Evolutionary conservation across 352 stramenopile genomes (phyloP), one percentile per base, ranked within the genome.

Genomic region (Poterioochromonas sp.): DNA sequence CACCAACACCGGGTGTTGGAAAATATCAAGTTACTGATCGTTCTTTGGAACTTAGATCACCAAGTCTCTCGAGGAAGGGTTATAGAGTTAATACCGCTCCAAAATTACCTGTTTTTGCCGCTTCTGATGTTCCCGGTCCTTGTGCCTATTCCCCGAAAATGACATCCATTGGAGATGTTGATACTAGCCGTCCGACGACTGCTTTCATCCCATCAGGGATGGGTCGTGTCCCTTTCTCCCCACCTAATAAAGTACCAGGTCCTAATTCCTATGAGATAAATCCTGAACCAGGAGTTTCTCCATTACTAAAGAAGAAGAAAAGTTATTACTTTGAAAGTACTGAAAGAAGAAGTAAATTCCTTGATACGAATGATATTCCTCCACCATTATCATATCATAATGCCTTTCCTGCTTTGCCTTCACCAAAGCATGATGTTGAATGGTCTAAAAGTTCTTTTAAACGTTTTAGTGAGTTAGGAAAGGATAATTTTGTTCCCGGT

Each of bases 41-140:
- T n/a, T n/a, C 51, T 12, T 62, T 62, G 26, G 8, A 32, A 32
- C 51, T 62, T 8, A 22, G 26, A 8, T 32, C 8, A 32, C 51
- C 51, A 8, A 62, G 51, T 62, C 22, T 69, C 1, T 69, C 60
- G 39, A 69, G 41, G 34, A 69, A 69, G 32, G 60, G 60, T 22
- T 43, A 44, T 43, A 26, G n/a, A 20, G 5, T 11, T 44, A 26
- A 0, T 43, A n/a, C n/a, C n/a, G n/a, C n/a, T n/a, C n/a, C n/a
- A n/a, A n/a, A n/a, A n/a, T n/a, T n/a, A 12, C 29, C 60, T 69
- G 60, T 20, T 15, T 32, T 32, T 43, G 32, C 1, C 11, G 11
- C 29, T n/a, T 69, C 39, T 62, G 26, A 62, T 32, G 8, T 62
- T 32, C 51, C 12, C 8, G 12, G 2, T 22, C 5, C 26, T 32